Base-by-base conservation (phyloP, 2,329 filamentous ascomycete genomes). In the Calonectria montana region DNA sequence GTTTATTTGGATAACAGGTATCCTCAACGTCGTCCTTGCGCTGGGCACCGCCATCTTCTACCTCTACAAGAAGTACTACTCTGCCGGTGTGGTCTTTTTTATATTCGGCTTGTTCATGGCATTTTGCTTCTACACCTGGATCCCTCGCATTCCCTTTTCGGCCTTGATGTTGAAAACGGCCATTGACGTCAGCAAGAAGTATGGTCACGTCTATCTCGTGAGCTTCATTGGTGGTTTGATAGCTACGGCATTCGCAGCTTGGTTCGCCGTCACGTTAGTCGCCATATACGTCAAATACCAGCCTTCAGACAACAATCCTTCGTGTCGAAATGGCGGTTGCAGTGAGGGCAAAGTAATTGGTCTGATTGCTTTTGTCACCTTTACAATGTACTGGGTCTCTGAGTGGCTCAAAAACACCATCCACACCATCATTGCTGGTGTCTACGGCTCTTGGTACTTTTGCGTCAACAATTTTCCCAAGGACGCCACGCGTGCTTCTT, bases 381-480 rank as follows among this genome's bases (percentile, higher is more conserved):
- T 98, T 79, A 93, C 95, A 65, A 94, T 92, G 84, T 98, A 97
- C 85, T 98, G 96, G 96, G 92, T 98, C 75, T 93, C 94, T 2
- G 96, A 98, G 82, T 96, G 94, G 89, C 86, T 98, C 77, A 98
- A 98, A 86, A 98, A 97, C 84, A 95, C 94, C 0, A 94, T 98
- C 57, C 95, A 98, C 81, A 93, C 93, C 2, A 95, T 92, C 27
- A 93, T 98, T 70, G 94, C 95, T 0, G 96, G 96, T 0, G 92
- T 98, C 0, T 98, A 97, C 78, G 96, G 95, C 1, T 93, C 93
- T 0, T 98, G 96, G 96, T 98, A 97, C 85, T 98, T 97, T 82
- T 93, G 90, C 74, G 83, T 90, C 0, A 84, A 88, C 69, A 89
- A 91, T 50, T 93, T 94, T 79, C 95, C 96, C 35, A 92, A 90